Conservation (phyloP, 2,329 filamentous ascomycete genomes). For the Verruconis gallopava region DNA sequence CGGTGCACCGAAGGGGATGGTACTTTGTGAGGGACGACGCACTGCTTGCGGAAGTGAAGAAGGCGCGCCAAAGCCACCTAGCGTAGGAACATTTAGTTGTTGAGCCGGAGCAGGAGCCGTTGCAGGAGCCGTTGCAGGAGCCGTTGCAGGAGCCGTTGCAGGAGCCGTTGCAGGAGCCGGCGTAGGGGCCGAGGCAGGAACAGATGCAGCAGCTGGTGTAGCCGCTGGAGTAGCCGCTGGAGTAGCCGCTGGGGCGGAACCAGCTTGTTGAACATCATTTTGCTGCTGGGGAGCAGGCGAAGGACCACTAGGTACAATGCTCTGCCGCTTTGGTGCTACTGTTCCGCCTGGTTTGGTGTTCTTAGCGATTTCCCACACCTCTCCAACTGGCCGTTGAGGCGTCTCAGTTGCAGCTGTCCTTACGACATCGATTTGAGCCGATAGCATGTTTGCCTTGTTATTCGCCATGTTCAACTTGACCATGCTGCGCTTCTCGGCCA, state of each 20-base stretch:
- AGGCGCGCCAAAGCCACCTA: slow-evolving; percentile 3
- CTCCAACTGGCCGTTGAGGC: slow-evolving; percentile 65
- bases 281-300: not conserved
- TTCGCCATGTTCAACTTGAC: slow-evolving; percentile 70
- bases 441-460: slow-evolving; percentile 49
- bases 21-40: not conserved
- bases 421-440: slow-evolving; percentile 65
- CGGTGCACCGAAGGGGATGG: not conserved
- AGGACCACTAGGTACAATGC: not conserved
- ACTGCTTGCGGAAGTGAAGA: not conserved
- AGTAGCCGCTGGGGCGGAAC: not conserved
- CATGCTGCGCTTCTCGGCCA: slow-evolving; percentile 62
- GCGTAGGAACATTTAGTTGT: not conserved
- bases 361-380: slow-evolving; percentile 79
- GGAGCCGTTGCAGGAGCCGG: slow-evolving; percentile 10
- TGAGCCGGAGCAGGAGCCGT: not conserved
- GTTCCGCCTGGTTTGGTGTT: slow-evolving; percentile 37
- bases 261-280: not conserved
- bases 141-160: slow-evolving; percentile 9
- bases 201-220: not conserved
- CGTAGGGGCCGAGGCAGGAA: slow-evolving; percentile 16
- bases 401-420: slow-evolving; percentile 75
- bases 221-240: not conserved
- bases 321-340: slow-evolving; percentile 7
- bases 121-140: slow-evolving; percentile 9